Percentiles rank a stretch among this genome's conserved stretches.
These are phyloP conservation scores for Viola pubescens DNA, from an alignment of 441 rosid species.

Conservation along the genomic window DNA sequence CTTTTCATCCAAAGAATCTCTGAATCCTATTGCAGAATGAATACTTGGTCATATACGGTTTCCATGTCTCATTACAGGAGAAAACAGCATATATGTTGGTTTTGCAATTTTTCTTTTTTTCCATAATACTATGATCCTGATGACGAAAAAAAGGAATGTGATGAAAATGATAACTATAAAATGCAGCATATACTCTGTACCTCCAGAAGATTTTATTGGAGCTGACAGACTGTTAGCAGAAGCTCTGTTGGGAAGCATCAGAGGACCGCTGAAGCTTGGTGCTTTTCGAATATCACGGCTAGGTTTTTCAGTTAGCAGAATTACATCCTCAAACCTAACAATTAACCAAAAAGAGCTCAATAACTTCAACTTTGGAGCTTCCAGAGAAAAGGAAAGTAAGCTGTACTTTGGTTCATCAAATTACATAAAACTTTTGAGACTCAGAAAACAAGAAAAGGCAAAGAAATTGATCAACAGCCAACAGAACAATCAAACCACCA, in stretches of 20 bases:
- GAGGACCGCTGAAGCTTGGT: constrained; percentile 95
- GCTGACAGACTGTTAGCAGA: constrained; percentile 98
- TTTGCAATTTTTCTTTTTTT: background rate
- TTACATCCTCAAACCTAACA: constrained; percentile 63
- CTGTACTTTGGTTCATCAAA: background rate
- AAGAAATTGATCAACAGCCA: too few species aligned
- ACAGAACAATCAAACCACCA: too few species aligned
- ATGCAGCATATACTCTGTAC: constrained; percentile 29
- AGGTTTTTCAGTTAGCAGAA: constrained; percentile 37
- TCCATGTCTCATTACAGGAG: background rate
- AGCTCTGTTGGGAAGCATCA: constrained; percentile 90
- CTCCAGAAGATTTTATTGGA: constrained; percentile 93
- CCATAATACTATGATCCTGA: background rate
- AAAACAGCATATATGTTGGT: background rate
- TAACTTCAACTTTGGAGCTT: constrained; percentile 8
- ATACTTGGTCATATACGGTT: constrained; percentile 4
- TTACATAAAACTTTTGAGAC: background rate
- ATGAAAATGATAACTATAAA: background rate
- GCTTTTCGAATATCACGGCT: constrained; percentile 49
- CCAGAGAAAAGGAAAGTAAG: background rate
- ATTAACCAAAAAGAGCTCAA: constrained; percentile 14
- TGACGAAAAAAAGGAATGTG: background rate
- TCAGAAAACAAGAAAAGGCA: too few species aligned
- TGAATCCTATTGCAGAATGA: constrained; percentile 49
- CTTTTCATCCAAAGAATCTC: constrained; percentile 89